A percentile compares a stretch with the other conserved stretches of the same genome.
Evolutionary conservation across 2,329 filamentous ascomycete species (phyloP).

Genomic region (Monilinia laxa): DNA sequence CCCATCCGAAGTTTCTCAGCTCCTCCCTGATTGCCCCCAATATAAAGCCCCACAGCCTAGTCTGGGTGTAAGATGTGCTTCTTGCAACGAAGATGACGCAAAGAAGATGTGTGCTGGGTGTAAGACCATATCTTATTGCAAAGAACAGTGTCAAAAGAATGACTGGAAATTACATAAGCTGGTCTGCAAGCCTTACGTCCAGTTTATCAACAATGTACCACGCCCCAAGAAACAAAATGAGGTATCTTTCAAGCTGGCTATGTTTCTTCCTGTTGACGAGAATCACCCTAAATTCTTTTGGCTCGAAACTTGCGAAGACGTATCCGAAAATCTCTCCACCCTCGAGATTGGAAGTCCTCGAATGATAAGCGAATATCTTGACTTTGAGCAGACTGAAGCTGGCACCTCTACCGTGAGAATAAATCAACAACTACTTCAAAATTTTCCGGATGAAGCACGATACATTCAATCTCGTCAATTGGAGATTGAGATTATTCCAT

Average conservation of each 20-base stretch:
- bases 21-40: not conserved
- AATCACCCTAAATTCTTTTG: no score
- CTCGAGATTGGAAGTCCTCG: no score
- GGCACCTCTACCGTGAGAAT: no score
- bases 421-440: no score
- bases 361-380: no score
- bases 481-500: not conserved
- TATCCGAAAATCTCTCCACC: no score
- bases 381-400: no score
- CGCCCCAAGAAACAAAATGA: not conserved
- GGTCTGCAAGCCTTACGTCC: not conserved
- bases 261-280: no score
- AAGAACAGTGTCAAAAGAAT: not conserved
- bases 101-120: not conserved
- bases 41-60: not conserved
- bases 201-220: not conserved
- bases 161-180: not conserved
- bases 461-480: not conserved
- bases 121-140: not conserved
- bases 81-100: not conserved
- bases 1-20: no score
- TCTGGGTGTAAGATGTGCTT: no score
- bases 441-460: not conserved
- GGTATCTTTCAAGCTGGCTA: not conserved
- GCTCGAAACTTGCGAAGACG: no score